phyloP scores from a whole-genome alignment of 2,329 filamentous ascomycete genomes.

The Fusarium continuum region DNA sequence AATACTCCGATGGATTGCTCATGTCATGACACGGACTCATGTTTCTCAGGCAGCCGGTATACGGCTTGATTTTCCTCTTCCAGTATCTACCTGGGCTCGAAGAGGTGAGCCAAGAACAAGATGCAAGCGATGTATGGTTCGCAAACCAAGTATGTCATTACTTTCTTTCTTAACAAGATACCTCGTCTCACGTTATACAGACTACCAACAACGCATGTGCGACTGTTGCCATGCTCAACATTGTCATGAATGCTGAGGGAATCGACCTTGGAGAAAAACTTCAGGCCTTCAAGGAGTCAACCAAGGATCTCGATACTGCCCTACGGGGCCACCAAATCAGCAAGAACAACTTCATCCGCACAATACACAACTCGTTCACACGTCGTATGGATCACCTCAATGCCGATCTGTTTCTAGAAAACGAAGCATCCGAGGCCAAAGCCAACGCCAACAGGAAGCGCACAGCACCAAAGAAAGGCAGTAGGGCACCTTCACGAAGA shows the following conservation, averaged over 20 bases:
- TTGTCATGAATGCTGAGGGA: slow-evolving; percentile 81
- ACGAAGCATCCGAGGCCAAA: slow-evolving; percentile 57
- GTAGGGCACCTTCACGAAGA: slow-evolving; percentile 40
- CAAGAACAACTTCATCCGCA: slow-evolving; percentile 78
- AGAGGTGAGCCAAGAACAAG: slow-evolving; percentile 62
- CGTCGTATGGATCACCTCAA: slow-evolving; percentile 79
- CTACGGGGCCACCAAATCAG: slow-evolving; percentile 80
- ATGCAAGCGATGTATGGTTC: slow-evolving; percentile 80
- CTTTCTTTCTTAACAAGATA: background rate
- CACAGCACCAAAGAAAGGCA: slow-evolving; percentile 49
- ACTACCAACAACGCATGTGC: slow-evolving; percentile 87
- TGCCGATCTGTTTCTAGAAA: slow-evolving; percentile 71
- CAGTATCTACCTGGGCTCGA: slow-evolving; percentile 68
- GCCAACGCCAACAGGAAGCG: slow-evolving; percentile 49
- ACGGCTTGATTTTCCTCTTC: slow-evolving; percentile 91
- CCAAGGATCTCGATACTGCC: slow-evolving; percentile 72
- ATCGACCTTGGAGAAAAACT: slow-evolving; percentile 77
- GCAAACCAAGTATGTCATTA: slow-evolving; percentile 77
- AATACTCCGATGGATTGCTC: no score
- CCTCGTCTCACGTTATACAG: slow-evolving; percentile 52
- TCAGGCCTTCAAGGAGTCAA: slow-evolving; percentile 76
- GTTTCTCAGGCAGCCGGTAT: slow-evolving; percentile 70
- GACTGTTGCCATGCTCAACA: slow-evolving; percentile 91
- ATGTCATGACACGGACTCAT: slow-evolving; percentile 12
- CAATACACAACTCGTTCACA: slow-evolving; percentile 88